These are phyloP conservation scores for Auriscalpium microsporum DNA, from an alignment of 768 basidiomycete genomes.

Conservation along the genomic window DNA sequence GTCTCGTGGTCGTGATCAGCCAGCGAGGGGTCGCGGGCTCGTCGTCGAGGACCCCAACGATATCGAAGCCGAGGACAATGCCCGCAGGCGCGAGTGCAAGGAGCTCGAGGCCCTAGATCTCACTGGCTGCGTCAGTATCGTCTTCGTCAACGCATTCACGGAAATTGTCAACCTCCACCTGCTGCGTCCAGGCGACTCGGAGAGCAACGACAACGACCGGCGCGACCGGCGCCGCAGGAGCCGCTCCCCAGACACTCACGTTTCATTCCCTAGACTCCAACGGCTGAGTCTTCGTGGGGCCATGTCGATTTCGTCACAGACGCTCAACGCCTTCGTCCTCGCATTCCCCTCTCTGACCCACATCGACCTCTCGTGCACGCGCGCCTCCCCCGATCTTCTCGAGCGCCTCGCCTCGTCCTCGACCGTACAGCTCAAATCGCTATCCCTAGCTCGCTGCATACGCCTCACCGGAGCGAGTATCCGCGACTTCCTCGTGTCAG, in stretches of 20 bases:
- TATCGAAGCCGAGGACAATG: constrained; percentile 67
- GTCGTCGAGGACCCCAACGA: constrained; percentile 42
- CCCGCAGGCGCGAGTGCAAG: constrained; percentile 42
- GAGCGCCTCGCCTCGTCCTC: constrained; percentile 50
- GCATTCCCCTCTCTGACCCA: constrained; percentile 75
- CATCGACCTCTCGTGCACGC: constrained; percentile 58
- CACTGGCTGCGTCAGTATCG: constrained; percentile 89
- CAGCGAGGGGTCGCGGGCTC: constrained; percentile 53
- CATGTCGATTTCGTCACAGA: constrained; percentile 63
- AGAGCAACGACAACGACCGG: constrained; percentile 30
- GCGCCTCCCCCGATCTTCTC: constrained; percentile 69
- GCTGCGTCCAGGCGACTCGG: constrained; percentile 35
- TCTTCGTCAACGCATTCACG: constrained; percentile 78
- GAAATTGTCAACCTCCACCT: constrained; percentile 74
- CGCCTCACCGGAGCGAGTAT: constrained; percentile 76
- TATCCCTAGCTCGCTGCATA: constrained; percentile 81
- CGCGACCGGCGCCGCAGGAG: constrained; percentile 19
- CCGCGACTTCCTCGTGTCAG: constrained; percentile 59
- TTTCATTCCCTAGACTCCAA: constrained; percentile 59
- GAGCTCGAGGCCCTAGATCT: constrained; percentile 86
- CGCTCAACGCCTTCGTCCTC: constrained; percentile 64
- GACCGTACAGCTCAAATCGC: constrained; percentile 62
- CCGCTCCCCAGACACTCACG: constrained; percentile 39
- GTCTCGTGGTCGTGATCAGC: constrained; percentile 60
- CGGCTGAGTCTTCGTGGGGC: constrained; percentile 79